These are phyloP conservation scores for Fusarium continuum DNA, from an alignment of 2,329 filamentous ascomycete genomes.

Conservation along the genomic window DNA sequence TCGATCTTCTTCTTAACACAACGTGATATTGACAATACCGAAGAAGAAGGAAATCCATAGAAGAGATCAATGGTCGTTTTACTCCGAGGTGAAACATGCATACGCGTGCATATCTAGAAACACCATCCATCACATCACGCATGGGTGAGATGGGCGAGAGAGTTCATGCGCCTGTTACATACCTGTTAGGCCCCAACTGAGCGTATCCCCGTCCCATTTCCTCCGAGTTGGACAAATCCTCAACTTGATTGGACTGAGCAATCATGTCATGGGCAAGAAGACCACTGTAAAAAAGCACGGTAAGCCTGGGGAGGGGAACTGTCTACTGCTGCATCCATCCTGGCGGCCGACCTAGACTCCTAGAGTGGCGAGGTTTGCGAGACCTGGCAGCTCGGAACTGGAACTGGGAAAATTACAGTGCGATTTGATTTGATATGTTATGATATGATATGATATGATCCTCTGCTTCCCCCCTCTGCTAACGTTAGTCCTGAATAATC, in stretches of 20 bases:
- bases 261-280: no score
- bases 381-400: neutral
- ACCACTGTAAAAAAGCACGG: no score
- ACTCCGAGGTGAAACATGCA: neutral
- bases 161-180: no score
- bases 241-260: neutral
- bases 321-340: neutral
- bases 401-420: no score
- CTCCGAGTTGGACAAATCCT: neutral
- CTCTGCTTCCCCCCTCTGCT: neutral
- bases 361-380: slow-evolving; percentile 1
- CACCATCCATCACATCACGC: no score
- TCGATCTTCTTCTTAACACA: neutral
- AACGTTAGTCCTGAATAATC: no score
- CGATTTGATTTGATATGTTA: no score
- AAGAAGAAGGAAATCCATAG: neutral
- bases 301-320: no score
- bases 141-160: no score
- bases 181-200: neutral
- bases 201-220: slow-evolving; percentile 1
- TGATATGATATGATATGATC: slow-evolving; percentile 4
- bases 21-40: neutral
- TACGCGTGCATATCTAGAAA: neutral
- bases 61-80: neutral
- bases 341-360: neutral